phyloP scores from a whole-genome alignment of 768 basidiomycete species.

The Boletellus ananas region DNA sequence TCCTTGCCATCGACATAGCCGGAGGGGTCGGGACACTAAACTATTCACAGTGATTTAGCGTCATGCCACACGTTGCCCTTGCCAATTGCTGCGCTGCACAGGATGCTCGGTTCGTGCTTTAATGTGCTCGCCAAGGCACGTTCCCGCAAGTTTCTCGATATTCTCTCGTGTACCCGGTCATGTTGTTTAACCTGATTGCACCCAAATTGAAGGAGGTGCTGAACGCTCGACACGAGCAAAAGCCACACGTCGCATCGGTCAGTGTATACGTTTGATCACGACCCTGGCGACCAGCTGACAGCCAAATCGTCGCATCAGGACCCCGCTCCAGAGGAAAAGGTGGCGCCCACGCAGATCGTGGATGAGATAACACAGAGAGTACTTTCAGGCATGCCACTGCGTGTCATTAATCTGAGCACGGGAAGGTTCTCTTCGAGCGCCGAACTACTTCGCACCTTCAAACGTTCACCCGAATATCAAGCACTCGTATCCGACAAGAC shows the following conservation, averaged over 20 bases:
- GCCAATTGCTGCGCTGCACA: neutral
- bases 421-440: slow-evolving; percentile 17
- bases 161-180: slow-evolving; percentile 8
- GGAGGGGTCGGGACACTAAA: neutral
- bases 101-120: neutral
- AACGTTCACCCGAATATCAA: slow-evolving; percentile 9
- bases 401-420: slow-evolving; percentile 19
- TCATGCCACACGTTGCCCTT: neutral
- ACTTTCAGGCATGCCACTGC: slow-evolving; percentile 21
- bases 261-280: neutral
- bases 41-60: neutral
- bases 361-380: slow-evolving; percentile 18
- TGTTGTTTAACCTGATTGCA: slow-evolving; percentile 2
- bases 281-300: neutral
- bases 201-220: slow-evolving; percentile 1
- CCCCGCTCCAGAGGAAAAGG: slow-evolving; percentile 4
- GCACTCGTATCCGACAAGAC: slow-evolving; percentile 10
- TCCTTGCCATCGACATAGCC: neutral
- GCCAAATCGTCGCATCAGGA: neutral
- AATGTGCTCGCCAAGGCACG: neutral
- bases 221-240: neutral
- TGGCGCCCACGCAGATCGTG: slow-evolving; percentile 8
- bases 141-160: slow-evolving; percentile 7
- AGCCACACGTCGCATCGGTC: slow-evolving; percentile 1
- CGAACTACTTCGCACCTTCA: slow-evolving; percentile 18